Conservation (phyloP, 1,139 yeast species). For the Taphrina flavorubra region DNA sequence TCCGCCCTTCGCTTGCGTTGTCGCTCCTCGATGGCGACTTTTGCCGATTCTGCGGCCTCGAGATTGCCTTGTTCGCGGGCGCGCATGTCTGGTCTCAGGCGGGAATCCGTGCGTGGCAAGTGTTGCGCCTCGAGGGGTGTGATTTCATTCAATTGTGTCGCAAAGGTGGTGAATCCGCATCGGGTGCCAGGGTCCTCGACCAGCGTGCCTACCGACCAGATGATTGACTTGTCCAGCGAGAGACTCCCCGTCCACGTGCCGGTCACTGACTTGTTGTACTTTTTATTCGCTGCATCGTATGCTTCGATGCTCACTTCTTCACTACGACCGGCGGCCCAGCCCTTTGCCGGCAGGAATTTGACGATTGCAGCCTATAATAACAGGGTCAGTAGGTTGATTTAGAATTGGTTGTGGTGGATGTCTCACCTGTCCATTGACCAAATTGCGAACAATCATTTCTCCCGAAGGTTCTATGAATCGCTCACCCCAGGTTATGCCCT, state of each 20-base stretch:
- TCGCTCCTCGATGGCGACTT: constrained; percentile 71
- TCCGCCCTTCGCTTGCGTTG: constrained; percentile 79
- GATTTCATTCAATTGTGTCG: constrained; percentile 79
- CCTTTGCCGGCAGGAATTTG: constrained; percentile 20
- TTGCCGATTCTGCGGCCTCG: constrained; percentile 71
- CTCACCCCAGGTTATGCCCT: constrained; percentile 92
- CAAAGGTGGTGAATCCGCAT: constrained; percentile 84
- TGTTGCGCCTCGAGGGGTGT: constrained; percentile 68
- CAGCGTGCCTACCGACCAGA: constrained; percentile 73
- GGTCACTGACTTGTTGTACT: constrained; percentile 55
- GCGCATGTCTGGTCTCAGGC: constrained; percentile 83
- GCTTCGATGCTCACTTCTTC: constrained; percentile 73
- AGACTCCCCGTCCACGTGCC: constrained; percentile 83
- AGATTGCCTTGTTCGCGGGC: constrained; percentile 71
- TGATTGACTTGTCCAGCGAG: constrained; percentile 46
- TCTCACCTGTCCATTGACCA: constrained; percentile 65
- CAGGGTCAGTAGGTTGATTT: neutral
- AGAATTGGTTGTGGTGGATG: constrained; percentile 49
- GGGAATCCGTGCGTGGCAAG: constrained; percentile 85
- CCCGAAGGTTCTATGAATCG: constrained; percentile 90
- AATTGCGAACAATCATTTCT: constrained; percentile 64
- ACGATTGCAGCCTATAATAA: constrained; percentile 21
- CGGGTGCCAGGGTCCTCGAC: constrained; percentile 65
- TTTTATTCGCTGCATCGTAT: constrained; percentile 53
- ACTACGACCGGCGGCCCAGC: constrained; percentile 66